Evolutionary conservation across 169 alveolate genomes (phyloP).

Genomic region (Plasmodium cynomolgi): DNA sequence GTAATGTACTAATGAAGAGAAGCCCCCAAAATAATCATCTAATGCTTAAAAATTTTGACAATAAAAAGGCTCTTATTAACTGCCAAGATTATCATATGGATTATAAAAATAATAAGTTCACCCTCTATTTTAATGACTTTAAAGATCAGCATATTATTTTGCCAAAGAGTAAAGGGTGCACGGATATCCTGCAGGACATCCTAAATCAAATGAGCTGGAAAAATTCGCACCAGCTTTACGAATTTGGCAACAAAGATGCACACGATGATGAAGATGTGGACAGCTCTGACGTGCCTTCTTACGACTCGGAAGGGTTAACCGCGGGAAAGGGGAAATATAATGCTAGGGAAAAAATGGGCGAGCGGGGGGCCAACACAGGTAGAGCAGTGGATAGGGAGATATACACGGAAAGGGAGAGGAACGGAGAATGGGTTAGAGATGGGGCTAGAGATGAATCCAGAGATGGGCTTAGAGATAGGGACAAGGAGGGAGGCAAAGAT

Average conservation of each 20-base stretch:
- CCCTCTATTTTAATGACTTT: conserved; percentile 32
- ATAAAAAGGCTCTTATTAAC: conserved; percentile 6
- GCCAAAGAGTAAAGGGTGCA: conserved; percentile 47
- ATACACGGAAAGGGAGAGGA: neutral
- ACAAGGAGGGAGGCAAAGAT: neutral
- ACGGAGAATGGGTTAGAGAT: neutral
- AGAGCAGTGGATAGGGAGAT: neutral
- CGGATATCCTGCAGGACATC: conserved; percentile 6
- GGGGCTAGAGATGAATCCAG: neutral
- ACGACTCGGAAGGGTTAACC: neutral
- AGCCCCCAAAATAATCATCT: conserved; percentile 10
- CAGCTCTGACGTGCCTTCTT: neutral
- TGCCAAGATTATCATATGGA: conserved; percentile 45
- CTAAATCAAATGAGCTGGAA: conserved; percentile 61
- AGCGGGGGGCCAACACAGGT: neutral
- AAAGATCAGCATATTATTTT: conserved; percentile 67
- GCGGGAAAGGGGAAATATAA: neutral
- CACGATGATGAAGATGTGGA: neutral
- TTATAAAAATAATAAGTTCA: conserved; percentile 48
- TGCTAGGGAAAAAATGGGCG: neutral
- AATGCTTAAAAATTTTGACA: conserved; percentile 19
- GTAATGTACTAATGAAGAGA: conserved; percentile 25
- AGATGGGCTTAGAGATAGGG: neutral
- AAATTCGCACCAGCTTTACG: neutral
- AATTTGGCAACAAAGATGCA: neutral